These are phyloP conservation scores for Aspergillus novoparasiticus DNA, from an alignment of 2,329 filamentous ascomycete species.

Conservation along the genomic window DNA sequence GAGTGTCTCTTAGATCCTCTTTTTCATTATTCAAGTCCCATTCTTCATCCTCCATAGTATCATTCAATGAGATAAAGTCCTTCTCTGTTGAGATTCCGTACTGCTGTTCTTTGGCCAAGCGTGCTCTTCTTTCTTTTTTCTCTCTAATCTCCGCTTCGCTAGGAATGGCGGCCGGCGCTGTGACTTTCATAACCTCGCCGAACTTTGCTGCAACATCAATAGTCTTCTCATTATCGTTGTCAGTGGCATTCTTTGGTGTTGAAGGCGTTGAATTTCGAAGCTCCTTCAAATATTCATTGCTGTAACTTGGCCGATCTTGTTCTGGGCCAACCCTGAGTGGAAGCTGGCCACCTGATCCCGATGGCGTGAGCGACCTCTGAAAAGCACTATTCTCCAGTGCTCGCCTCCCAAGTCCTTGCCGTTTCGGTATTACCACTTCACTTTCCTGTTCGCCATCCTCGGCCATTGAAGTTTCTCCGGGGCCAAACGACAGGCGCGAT, in stretches of 20 bases:
- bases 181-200: constrained; percentile 41
- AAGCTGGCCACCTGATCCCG: constrained; percentile 53
- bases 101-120: constrained; percentile 69
- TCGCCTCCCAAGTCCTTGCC: constrained; percentile 61
- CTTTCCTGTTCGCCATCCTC: constrained; percentile 57
- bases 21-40: constrained; percentile 55
- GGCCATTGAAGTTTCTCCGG: constrained; percentile 57
- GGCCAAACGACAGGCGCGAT: constrained; percentile 76
- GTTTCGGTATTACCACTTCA: constrained; percentile 62
- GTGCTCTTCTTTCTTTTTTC: constrained; percentile 85
- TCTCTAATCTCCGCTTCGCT: constrained; percentile 84
- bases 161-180: constrained; percentile 60
- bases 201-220: constrained; percentile 55
- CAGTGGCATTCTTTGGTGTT: constrained; percentile 62
- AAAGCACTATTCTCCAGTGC: constrained; percentile 69
- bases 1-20: constrained; percentile 69
- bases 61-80: constrained; percentile 49
- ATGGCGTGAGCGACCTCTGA: constrained; percentile 55
- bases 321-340: constrained; percentile 63
- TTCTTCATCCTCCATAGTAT: constrained; percentile 44
- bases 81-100: constrained; percentile 61
- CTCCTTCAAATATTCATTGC: constrained; percentile 81
- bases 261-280: constrained; percentile 83
- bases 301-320: constrained; percentile 77
- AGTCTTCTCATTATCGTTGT: constrained; percentile 54